Conservation (phyloP, 805 yeast genomes). For the Hanseniaspora mollemarum region DNA sequence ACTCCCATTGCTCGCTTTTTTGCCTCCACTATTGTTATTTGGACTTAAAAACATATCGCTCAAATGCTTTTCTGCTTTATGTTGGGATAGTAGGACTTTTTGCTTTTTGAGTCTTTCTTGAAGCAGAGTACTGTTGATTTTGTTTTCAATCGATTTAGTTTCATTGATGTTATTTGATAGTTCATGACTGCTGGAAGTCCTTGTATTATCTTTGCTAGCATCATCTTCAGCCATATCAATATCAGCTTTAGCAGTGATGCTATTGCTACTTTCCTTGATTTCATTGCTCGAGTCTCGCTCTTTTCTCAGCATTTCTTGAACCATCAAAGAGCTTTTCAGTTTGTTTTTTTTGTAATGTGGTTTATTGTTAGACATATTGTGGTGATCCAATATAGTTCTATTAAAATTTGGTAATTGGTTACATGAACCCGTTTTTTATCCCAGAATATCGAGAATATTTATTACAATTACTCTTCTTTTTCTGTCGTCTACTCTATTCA, state of each 20-base stretch:
- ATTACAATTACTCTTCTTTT: no score
- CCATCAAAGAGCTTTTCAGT: slow-evolving; percentile 1
- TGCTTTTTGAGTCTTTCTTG: slow-evolving; percentile 5
- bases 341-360: not conserved
- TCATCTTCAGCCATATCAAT: not conserved
- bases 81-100: not conserved
- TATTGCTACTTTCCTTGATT: not conserved
- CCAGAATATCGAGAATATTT: no score
- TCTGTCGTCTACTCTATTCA: no score
- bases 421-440: no score
- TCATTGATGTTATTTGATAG: not conserved
- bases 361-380: not conserved
- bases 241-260: not conserved
- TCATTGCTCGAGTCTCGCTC: not conserved
- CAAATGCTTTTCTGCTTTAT: not conserved
- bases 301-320: slow-evolving; percentile 5
- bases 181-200: no score
- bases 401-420: no score
- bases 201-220: not conserved
- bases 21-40: not conserved
- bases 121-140: not conserved
- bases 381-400: not conserved
- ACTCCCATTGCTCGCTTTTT: not conserved
- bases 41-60: not conserved
- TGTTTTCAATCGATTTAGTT: not conserved